Evolutionary conservation across 2,329 filamentous ascomycete species (phyloP), one percentile per base, ranked within the genome.

Genomic region (Nemania diffusa): DNA sequence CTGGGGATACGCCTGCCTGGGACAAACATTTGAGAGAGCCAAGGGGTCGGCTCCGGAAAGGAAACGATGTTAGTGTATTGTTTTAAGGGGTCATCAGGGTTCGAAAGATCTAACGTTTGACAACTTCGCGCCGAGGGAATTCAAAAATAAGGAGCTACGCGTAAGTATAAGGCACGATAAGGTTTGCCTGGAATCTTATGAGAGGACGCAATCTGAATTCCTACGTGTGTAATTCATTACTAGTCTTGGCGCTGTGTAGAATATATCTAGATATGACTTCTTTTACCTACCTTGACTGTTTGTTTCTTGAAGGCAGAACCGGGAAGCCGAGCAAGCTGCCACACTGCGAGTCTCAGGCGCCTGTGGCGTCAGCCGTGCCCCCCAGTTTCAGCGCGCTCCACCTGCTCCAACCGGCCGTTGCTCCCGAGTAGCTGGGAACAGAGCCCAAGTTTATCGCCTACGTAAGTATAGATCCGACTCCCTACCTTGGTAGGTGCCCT

Each of bases 21-120:
- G 40, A 29, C 52, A 60, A 48, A 34, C 24, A 56, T 17, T 40
- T 40, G 55, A 46, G 56, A 24, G 6, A 44, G 57, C 48, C 27
- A 40, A 42, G 57, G 34, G 56, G 26, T 34, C 55, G 58, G 59
- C 34, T 32, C 60, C 57, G 60, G 57, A 64, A 61, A 26, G 51
- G 11, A 51, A 44, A 52, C 40, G 44, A 55, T 65, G 37, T 17
- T 40, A 17, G 11, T 17, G 5, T 44, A 20, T 17, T 34, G 65
- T 62, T 68, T 68, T 62, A 65, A 65, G 65, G 65, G 65, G 65
- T 11, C 32, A 37, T 57, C 27, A 50, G 32, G 40, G 57, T 58
- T 59, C 34, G 32, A 37, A 44, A 65, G 50, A 37, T 62, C 57
- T 44, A 44, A 46, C 53, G 22, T 46, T 59, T 52, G 61, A 56